Percentiles rank a stretch among this genome's conserved stretches.
phyloP scores from a whole-genome alignment of 192 early-diverging fungal species.

The Entomortierella beljakovae region DNA sequence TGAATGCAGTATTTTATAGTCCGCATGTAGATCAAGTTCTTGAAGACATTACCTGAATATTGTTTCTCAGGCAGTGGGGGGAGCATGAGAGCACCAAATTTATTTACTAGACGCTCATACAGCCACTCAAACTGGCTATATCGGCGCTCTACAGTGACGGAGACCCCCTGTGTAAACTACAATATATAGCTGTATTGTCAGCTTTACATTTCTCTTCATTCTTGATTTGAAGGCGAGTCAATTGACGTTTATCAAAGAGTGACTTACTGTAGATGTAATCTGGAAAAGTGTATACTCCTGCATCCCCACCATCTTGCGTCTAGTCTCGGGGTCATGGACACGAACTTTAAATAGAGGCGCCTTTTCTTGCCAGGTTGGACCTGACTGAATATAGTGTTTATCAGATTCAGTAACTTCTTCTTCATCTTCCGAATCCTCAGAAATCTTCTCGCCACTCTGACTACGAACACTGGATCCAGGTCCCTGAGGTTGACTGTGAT shows the following conservation, averaged over 20 bases:
- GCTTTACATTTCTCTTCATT: not conserved
- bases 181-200: not conserved
- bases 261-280: slow-evolving; percentile 53
- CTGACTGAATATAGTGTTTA: slow-evolving; percentile 58
- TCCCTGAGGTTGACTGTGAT: not conserved
- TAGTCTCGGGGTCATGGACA: slow-evolving; percentile 57
- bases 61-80: slow-evolving; percentile 58
- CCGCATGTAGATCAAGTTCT: not conserved
- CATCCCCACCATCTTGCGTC: slow-evolving; percentile 58
- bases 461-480: slow-evolving; percentile 18
- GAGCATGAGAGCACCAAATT: slow-evolving; percentile 55
- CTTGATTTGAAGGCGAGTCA: not conserved
- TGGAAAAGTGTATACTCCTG: slow-evolving; percentile 58
- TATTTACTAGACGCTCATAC: slow-evolving; percentile 44
- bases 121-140: slow-evolving; percentile 61
- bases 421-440: slow-evolving; percentile 39
- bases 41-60: slow-evolving; percentile 32
- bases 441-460: slow-evolving; percentile 14
- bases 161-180: slow-evolving; percentile 53
- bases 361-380: slow-evolving; percentile 59
- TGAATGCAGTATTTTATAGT: slow-evolving; percentile 2
- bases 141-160: slow-evolving; percentile 56
- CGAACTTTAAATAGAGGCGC: slow-evolving; percentile 49
- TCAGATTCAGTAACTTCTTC: slow-evolving; percentile 58
- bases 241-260: not conserved